Evolutionary conservation across 768 basidiomycete genomes (phyloP).

Genomic region (Mycena pura): DNA sequence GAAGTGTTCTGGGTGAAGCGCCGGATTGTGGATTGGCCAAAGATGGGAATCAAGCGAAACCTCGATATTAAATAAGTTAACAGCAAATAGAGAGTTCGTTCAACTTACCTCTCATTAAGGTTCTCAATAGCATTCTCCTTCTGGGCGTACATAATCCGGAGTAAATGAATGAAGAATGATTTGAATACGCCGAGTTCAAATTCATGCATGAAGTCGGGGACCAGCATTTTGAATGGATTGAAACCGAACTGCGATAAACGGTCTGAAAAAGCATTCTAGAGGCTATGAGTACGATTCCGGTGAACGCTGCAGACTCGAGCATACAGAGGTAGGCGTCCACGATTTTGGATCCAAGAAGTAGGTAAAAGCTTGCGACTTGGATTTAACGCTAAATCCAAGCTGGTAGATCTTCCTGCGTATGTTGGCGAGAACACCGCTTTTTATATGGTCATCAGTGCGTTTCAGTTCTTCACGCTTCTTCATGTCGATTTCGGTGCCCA

Average conservation of each 20-base stretch:
- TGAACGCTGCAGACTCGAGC: background rate
- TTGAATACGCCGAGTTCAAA: conserved; percentile 39
- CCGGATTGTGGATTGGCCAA: conserved; percentile 25
- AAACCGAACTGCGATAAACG: conserved; percentile 4
- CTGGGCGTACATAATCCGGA: background rate
- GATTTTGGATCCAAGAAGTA: conserved; percentile 27
- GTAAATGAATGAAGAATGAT: conserved; percentile 30
- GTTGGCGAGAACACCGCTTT: conserved; percentile 8
- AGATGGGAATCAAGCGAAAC: conserved; percentile 9
- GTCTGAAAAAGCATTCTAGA: conserved; percentile 7
- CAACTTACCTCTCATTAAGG: background rate
- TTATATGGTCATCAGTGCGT: conserved; percentile 12
- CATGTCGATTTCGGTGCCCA: conserved; percentile 32
- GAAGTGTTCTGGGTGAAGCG: conserved; percentile 30
- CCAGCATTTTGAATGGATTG: conserved; percentile 5
- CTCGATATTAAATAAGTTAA: too few species aligned
- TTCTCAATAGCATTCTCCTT: background rate
- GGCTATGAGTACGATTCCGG: background rate
- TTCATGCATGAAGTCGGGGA: conserved; percentile 36
- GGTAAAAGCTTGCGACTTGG: conserved; percentile 29
- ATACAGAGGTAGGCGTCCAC: conserved; percentile 31
- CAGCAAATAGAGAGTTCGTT: background rate
- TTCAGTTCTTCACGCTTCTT: conserved; percentile 7
- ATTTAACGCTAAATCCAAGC: conserved; percentile 26
- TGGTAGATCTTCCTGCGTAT: conserved; percentile 33